These are phyloP conservation scores for Zizania palustris DNA, from an alignment of 202 grass and related monocot species.

Conservation along the genomic window DNA sequence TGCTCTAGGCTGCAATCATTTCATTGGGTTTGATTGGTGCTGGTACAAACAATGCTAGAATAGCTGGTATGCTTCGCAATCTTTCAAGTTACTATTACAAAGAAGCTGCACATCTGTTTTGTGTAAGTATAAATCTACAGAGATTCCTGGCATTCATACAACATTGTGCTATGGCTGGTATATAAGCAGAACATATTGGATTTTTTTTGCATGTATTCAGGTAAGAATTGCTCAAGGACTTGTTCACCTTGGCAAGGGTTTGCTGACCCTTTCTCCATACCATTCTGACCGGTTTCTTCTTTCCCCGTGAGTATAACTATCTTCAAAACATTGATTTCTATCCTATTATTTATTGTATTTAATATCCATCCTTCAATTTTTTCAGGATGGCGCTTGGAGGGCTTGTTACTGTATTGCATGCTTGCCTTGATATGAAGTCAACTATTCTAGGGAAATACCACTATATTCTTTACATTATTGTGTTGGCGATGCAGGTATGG, in stretches of 20 bases:
- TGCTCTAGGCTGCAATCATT: conserved; percentile 78
- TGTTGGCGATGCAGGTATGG: conserved; percentile 92
- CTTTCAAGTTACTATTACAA: conserved; percentile 99
- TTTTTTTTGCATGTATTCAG: conserved; percentile 49
- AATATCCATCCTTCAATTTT: background rate
- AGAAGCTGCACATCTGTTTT: conserved; percentile 96
- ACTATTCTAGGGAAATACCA: conserved; percentile 92
- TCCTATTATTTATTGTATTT: background rate
- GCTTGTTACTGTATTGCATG: conserved; percentile 84
- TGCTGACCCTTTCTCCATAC: conserved; percentile 93
- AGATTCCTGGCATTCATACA: background rate
- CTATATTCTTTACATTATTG: conserved; percentile 88
- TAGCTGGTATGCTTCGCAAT: conserved; percentile 97
- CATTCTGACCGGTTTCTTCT: conserved; percentile 97
- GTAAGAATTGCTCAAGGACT: conserved; percentile 98
- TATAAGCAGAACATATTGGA: conserved; percentile 21
- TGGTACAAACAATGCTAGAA: conserved; percentile 97
- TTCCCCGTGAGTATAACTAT: conserved; percentile 70
- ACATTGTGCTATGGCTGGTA: background rate
- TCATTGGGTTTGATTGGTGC: conserved; percentile 96
- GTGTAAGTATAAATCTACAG: conserved; percentile 59
- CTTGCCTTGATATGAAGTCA: conserved; percentile 97
- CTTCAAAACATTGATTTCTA: background rate
- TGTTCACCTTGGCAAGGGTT: conserved; percentile 96
- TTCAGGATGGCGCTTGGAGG: conserved; percentile 88